Base-by-base conservation (phyloP, 768 basidiomycete genomes). In the Rhodotorula paludigena region DNA sequence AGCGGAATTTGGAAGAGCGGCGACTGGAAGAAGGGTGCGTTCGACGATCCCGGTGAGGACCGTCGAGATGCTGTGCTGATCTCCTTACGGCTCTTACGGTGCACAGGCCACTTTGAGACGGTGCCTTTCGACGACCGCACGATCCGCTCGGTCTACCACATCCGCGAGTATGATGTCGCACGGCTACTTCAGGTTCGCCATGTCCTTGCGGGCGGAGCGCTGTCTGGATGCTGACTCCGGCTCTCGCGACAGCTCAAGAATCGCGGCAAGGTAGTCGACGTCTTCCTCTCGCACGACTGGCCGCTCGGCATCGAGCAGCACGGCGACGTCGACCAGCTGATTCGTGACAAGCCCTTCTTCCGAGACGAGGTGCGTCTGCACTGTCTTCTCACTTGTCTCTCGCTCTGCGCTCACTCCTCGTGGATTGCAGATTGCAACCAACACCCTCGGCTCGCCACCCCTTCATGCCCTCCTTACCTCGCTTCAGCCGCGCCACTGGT, bases 261-360 rank as follows among this genome's bases (percentile, higher is more conserved):
- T 58, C 60, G 64, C 30, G 59, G 62, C 14, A 21, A 48, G 0
- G 11, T 18, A 16, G 83, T 86, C 11, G 79, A 85, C 36, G 83
- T 98, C 35, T 90, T 97, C 81, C 82, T 98, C 42, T 97, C 93
- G 4, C 94, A 99, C 76, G 96, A 98, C 78, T 99, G 94, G 96
- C 96, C 96, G 0, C 83, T 84, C 48, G 82, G 82, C 3, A 92
- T 99, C 60, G 91, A 89, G 66, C 85, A 85, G 15, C 82, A 92
- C 70, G 92, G 93, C 25, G 83, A 97, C 74, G 77, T 86, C 12
- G 74, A 75, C 11, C 81, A 74, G 15, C 81, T 99, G 0, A 79
- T 98, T 21, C 81, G 85, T 5, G 83, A 84, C 49, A 98, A 93
- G 77, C 85, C 86, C 1, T 89, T 87, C 79, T 87, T 97, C 76